A percentile compares a stretch with the other conserved stretches of the same genome.
Evolutionary conservation across 805 yeast genomes (phyloP).

Genomic region (Candida montana): DNA sequence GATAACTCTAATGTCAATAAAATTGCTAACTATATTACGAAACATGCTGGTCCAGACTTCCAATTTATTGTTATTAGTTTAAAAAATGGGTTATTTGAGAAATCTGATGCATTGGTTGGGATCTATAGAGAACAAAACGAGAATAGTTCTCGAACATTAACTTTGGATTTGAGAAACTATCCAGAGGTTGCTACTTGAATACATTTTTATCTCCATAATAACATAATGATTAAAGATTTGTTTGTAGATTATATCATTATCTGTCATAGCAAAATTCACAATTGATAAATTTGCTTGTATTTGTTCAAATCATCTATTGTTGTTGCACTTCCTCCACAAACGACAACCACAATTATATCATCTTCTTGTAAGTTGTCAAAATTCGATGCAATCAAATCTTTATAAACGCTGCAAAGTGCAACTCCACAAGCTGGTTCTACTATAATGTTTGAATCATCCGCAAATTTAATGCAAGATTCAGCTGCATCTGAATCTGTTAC

Average conservation of each 20-base stretch:
- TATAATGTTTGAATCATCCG: constrained; percentile 43
- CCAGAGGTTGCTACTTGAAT: constrained; percentile 29
- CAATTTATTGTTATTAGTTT: constrained; percentile 92
- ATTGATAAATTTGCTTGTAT: constrained; percentile 15
- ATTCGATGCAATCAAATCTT: constrained; percentile 27
- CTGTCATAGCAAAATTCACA: no score
- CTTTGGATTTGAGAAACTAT: constrained; percentile 64
- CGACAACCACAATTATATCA: constrained; percentile 47
- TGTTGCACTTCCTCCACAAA: constrained; percentile 51
- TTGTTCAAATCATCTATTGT: constrained; percentile 24
- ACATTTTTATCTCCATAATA: no score
- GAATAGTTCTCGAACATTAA: constrained; percentile 68
- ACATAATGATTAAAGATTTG: background rate
- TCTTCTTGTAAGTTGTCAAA: constrained; percentile 30
- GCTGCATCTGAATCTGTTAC: constrained; percentile 55
- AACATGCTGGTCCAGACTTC: constrained; percentile 68
- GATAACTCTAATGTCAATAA: constrained; percentile 83
- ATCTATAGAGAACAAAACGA: constrained; percentile 77
- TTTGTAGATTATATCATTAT: no score
- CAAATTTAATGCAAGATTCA: constrained; percentile 43
- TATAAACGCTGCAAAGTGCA: constrained; percentile 49
- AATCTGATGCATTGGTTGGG: constrained; percentile 88
- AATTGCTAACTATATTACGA: constrained; percentile 80
- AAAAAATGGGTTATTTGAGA: constrained; percentile 81
- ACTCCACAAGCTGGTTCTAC: constrained; percentile 78